Conservation (phyloP, 495 filamentous ascomycete genomes). For the Aspergillus steynii region DNA sequence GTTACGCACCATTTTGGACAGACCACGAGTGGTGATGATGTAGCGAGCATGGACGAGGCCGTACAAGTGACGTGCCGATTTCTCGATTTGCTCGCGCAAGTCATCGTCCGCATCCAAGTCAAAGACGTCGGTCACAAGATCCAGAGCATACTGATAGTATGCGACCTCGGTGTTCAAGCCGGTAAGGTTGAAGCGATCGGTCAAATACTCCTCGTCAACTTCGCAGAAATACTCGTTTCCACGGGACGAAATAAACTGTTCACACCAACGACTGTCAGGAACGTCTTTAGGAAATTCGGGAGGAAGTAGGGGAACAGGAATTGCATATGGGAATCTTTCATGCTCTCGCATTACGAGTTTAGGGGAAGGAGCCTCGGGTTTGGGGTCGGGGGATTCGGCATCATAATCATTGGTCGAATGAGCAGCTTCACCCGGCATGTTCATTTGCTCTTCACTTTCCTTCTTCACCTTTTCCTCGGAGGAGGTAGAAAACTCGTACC, state of each 20-base stretch:
- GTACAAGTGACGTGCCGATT: conserved; percentile 94
- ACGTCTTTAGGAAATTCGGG: not conserved
- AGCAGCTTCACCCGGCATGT: not conserved
- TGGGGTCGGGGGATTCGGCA: not conserved
- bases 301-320: not conserved
- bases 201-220: conserved; percentile 98
- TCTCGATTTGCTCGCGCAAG: conserved; percentile 96
- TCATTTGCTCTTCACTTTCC: not conserved
- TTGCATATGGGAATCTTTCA: not conserved
- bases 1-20: conserved; percentile 87
- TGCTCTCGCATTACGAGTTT: not conserved
- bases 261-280: conserved; percentile 20
- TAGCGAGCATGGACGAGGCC: conserved; percentile 96
- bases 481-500: not conserved
- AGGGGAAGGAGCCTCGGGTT: not conserved
- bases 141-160: conserved; percentile 98
- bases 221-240: conserved; percentile 99
- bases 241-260: conserved; percentile 91
- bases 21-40: conserved; percentile 91
- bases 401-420: not conserved
- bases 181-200: conserved; percentile 97
- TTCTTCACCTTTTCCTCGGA: not conserved
- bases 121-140: conserved; percentile 99
- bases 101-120: conserved; percentile 99
- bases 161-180: conserved; percentile 96